These are phyloP conservation scores for Lasiodiplodia citricola DNA, from an alignment of 2,329 filamentous ascomycete species.

Conservation along the genomic window DNA sequence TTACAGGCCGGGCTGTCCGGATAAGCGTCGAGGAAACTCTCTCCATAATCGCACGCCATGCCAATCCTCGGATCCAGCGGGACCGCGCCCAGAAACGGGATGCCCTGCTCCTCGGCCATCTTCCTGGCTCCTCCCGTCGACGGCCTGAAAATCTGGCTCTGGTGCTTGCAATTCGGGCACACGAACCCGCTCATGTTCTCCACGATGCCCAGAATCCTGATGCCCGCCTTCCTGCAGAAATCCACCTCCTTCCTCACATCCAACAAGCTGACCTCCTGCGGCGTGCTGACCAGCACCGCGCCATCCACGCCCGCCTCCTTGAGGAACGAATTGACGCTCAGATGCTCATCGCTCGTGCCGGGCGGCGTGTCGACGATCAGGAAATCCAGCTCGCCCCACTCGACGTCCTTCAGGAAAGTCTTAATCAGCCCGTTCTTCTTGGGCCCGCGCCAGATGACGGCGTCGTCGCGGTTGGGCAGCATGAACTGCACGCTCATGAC, in stretches of 20 bases:
- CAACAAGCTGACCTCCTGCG: constrained; percentile 88
- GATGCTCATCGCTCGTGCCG: constrained; percentile 92
- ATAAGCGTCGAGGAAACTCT: constrained; percentile 95
- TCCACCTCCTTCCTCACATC: constrained; percentile 98
- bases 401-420: constrained; percentile 95
- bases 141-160: constrained; percentile 83
- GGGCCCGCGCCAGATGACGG: constrained; percentile 94
- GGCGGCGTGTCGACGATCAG: constrained; percentile 94
- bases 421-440: constrained; percentile 99
- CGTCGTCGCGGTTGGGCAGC: constrained; percentile 90
- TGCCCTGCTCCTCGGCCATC: constrained; percentile 82
- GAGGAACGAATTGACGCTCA: constrained; percentile 90
- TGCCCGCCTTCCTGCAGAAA: constrained; percentile 94
- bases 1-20: constrained; percentile 89
- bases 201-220: constrained; percentile 83
- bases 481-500: constrained; percentile 99
- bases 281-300: constrained; percentile 90
- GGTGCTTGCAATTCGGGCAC: constrained; percentile 85
- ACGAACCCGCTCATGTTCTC: constrained; percentile 99
- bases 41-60: constrained; percentile 95
- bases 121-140: constrained; percentile 85
- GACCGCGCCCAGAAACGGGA: constrained; percentile 88
- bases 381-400: constrained; percentile 95
- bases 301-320: constrained; percentile 93
- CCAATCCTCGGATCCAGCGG: constrained; percentile 92